A percentile compares a stretch with the other conserved stretches of the same genome.
phyloP scores from a whole-genome alignment of 108 stramenopile genomes.

The Pseudonitzschia delicatissima region DNA sequence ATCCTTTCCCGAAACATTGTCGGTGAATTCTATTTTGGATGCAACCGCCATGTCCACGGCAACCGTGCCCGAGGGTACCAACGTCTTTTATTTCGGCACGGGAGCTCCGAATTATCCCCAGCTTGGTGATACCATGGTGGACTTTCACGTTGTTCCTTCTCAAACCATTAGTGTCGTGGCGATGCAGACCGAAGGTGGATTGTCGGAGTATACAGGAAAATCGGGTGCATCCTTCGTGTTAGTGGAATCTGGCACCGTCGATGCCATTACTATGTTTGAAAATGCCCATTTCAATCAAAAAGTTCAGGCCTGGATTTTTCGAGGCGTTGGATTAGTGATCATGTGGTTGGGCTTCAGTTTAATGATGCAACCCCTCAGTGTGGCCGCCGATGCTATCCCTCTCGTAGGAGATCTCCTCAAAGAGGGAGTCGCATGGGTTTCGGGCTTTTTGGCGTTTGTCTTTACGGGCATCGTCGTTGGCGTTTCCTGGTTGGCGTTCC shows the following conservation, averaged over 20 bases:
- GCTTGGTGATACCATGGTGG: slow-evolving; percentile 26
- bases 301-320: slow-evolving; percentile 24
- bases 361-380: slow-evolving; percentile 28
- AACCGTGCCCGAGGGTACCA: background rate
- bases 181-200: slow-evolving; percentile 15
- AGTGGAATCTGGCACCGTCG: slow-evolving; percentile 14
- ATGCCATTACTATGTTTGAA: slow-evolving; percentile 29
- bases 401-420: slow-evolving; percentile 28
- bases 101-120: slow-evolving; percentile 3
- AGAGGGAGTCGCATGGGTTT: background rate
- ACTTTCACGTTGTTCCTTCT: slow-evolving; percentile 17
- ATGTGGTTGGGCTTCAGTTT: slow-evolving; percentile 27
- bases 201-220: slow-evolving; percentile 14
- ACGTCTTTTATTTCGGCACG: slow-evolving; percentile 3
- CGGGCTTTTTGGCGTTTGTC: slow-evolving; percentile 3
- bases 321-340: slow-evolving; percentile 28
- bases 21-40: background rate
- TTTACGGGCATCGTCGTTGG: slow-evolving; percentile 13
- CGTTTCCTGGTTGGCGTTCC: slow-evolving; percentile 11
- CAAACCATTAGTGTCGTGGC: slow-evolving; percentile 32
- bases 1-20: background rate
- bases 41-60: background rate
- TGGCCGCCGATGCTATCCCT: slow-evolving; percentile 33
- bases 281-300: slow-evolving; percentile 23
- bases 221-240: slow-evolving; percentile 25